Conservation (phyloP, 2,329 filamentous ascomycete species). For the Talaromyces marneffei region DNA sequence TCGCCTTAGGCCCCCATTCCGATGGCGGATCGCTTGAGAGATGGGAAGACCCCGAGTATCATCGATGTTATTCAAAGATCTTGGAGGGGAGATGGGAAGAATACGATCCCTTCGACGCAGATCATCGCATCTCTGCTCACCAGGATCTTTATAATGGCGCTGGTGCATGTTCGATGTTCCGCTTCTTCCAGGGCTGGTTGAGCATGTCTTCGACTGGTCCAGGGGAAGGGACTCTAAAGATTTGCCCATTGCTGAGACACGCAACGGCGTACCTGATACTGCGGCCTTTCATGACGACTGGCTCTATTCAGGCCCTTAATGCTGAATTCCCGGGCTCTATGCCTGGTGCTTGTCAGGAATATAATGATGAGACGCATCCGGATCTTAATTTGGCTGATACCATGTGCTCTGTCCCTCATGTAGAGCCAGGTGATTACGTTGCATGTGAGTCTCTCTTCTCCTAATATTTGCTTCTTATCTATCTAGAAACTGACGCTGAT, state of each 20-base stretch:
- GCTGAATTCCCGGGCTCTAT: conserved; percentile 62
- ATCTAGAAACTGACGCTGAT: neutral
- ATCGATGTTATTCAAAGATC: conserved; percentile 66
- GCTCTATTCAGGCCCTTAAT: conserved; percentile 39
- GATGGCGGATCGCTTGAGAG: conserved; percentile 70
- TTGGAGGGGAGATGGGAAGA: conserved; percentile 71
- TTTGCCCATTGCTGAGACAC: conserved; percentile 70
- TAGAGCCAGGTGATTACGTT: conserved; percentile 69
- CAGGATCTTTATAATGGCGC: conserved; percentile 75
- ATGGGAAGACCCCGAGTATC: conserved; percentile 67
- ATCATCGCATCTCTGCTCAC: conserved; percentile 59
- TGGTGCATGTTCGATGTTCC: conserved; percentile 76
- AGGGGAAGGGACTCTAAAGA: conserved; percentile 70
- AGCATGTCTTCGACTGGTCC: conserved; percentile 66
- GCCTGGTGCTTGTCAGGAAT: conserved; percentile 64
- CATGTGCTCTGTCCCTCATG: conserved; percentile 66
- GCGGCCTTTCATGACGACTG: conserved; percentile 70
- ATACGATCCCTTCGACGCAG: conserved; percentile 77
- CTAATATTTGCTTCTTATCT: neutral
- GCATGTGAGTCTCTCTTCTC: conserved; percentile 40
- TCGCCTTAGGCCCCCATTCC: conserved; percentile 66
- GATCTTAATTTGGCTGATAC: conserved; percentile 61
- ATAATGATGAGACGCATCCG: conserved; percentile 59
- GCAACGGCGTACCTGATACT: conserved; percentile 76
- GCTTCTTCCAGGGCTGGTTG: conserved; percentile 88